Percentiles rank a stretch among this genome's conserved stretches.
These are phyloP conservation scores for Termitomyces sp. DNA, from an alignment of 768 basidiomycete species.

Conservation along the genomic window DNA sequence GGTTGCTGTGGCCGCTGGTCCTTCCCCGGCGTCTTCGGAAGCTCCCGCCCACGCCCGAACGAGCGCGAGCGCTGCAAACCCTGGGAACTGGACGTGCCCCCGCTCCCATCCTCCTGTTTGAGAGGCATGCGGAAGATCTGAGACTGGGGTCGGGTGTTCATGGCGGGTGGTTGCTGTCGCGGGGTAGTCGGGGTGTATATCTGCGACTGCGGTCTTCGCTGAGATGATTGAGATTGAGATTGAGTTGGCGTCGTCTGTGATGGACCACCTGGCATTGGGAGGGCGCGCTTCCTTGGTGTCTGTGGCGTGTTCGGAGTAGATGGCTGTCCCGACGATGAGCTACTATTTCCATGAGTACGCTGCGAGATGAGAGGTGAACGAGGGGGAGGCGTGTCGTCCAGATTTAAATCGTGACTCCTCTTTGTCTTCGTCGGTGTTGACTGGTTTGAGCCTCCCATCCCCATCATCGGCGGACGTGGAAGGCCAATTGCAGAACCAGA, in stretches of 20 bases:
- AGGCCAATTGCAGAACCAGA: slow-evolving; percentile 4
- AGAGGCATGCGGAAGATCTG: slow-evolving; percentile 7
- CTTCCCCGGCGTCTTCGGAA: slow-evolving; percentile 9
- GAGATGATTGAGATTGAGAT: slow-evolving; percentile 3
- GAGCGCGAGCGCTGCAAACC: slow-evolving; percentile 20
- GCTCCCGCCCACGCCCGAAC: slow-evolving; percentile 21
- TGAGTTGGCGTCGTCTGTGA: slow-evolving; percentile 4
- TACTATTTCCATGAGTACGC: neutral
- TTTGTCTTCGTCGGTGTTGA: slow-evolving; percentile 5
- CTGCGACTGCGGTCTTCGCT: slow-evolving; percentile 21
- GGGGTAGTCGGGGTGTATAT: slow-evolving; percentile 6
- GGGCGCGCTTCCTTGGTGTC: slow-evolving; percentile 8
- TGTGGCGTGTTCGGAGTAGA: neutral
- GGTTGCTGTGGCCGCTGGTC: slow-evolving; percentile 5
- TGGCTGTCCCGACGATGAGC: neutral
- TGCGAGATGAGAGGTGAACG: slow-evolving; percentile 9
- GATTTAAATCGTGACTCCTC: slow-evolving; percentile 1
- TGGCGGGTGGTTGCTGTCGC: slow-evolving; percentile 3
- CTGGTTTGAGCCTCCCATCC: neutral
- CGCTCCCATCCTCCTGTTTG: slow-evolving; percentile 4
- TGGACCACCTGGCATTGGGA: slow-evolving; percentile 5
- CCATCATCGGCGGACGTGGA: slow-evolving; percentile 9
- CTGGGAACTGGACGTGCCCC: neutral
- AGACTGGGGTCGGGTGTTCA: slow-evolving; percentile 6
- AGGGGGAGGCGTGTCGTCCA: slow-evolving; percentile 19